phyloP scores from a whole-genome alignment of 257 asterid genomes.

The Striga asiatica region DNA sequence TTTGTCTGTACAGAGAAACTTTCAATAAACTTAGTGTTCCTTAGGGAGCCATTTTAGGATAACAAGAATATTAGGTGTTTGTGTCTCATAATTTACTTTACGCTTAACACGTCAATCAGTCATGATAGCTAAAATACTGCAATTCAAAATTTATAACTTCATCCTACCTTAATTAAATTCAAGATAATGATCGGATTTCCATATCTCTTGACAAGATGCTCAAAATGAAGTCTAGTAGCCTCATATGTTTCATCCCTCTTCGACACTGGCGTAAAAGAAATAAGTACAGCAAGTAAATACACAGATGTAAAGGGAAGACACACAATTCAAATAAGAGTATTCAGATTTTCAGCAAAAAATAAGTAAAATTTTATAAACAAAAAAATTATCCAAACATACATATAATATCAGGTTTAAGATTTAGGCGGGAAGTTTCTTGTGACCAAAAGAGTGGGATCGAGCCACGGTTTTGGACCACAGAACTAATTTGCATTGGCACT shows the following conservation, averaged over 20 bases:
- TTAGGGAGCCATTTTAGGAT: not conserved
- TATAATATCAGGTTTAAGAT: constrained; percentile 65
- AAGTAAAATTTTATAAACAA: not conserved
- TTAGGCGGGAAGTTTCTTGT: constrained; percentile 72
- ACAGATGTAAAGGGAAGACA: not conserved
- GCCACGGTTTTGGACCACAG: constrained; percentile 67
- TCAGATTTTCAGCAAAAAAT: not conserved
- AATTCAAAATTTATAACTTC: not conserved
- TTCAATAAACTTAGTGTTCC: constrained; percentile 16
- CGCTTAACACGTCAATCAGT: not conserved
- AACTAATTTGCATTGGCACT: constrained; percentile 44
- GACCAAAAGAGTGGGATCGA: constrained; percentile 87
- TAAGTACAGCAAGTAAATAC: not conserved
- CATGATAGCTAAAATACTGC: not conserved
- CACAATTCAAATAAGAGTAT: not conserved
- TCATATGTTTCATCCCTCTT: constrained; percentile 57
- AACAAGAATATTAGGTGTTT: constrained; percentile 4
- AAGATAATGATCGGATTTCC: constrained; percentile 70
- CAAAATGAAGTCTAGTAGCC: constrained; percentile 73
- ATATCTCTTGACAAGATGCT: constrained; percentile 62
- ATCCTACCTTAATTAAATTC: constrained; percentile 66
- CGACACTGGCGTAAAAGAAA: constrained; percentile 44
- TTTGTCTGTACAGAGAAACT: constrained; percentile 38
- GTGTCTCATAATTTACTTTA: not conserved
- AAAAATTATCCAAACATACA: constrained; percentile 29